Percentiles rank a stretch among this genome's conserved stretches.
These are phyloP conservation scores for Punica granatum DNA, from an alignment of 345 rosid species.

Conservation along the genomic window DNA sequence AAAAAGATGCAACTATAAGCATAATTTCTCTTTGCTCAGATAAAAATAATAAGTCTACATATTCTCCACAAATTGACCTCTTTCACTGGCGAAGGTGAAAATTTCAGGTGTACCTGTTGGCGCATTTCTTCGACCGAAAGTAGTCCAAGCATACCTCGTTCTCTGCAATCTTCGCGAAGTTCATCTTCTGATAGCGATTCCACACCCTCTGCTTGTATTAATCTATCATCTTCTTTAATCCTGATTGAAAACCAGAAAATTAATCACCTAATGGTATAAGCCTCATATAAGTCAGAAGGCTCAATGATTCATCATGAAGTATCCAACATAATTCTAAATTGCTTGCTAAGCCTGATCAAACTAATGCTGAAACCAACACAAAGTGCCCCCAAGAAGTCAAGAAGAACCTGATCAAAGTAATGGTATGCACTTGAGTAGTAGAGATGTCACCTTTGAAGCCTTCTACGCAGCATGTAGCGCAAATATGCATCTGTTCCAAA, in stretches of 20 bases:
- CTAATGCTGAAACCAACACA: background rate
- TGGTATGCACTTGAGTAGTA: background rate
- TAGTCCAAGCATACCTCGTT: slow-evolving; percentile 65
- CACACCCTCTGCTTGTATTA: slow-evolving; percentile 62
- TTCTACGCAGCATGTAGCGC: slow-evolving; percentile 59
- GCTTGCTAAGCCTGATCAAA: background rate
- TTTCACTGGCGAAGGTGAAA: background rate
- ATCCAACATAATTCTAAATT: background rate
- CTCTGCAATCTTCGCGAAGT: slow-evolving; percentile 74
- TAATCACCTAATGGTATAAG: background rate
- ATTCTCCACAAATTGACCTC: background rate
- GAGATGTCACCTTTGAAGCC: slow-evolving; percentile 50
- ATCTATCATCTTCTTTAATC: slow-evolving; percentile 61
- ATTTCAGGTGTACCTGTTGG: slow-evolving; percentile 42
- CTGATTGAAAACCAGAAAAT: slow-evolving; percentile 14
- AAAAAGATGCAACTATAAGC: too few relatives aligned
- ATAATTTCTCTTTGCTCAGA: too few relatives aligned
- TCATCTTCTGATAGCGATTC: slow-evolving; percentile 68
- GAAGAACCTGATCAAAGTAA: background rate
- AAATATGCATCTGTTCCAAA: slow-evolving; percentile 70
- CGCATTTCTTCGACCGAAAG: slow-evolving; percentile 69
- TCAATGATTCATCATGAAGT: background rate
- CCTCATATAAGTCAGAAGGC: background rate
- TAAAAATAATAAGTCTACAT: too few relatives aligned
- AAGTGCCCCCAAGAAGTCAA: background rate